Conservation (phyloP, 768 basidiomycete species). For the Trametes elegans region DNA sequence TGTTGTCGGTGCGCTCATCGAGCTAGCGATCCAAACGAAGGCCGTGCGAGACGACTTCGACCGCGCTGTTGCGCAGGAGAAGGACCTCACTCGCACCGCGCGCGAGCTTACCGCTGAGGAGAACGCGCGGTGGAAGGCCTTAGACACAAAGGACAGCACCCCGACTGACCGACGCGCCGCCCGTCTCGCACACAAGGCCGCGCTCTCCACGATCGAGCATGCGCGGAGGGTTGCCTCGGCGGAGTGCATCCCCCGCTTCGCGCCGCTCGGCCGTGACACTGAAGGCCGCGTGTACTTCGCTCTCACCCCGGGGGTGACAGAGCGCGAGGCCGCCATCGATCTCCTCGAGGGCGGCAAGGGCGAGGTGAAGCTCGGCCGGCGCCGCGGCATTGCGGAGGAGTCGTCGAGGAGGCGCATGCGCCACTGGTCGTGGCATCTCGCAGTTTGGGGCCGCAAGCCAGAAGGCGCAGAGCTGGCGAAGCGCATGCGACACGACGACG, state of each 20-base stretch:
- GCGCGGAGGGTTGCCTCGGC: conserved; percentile 48
- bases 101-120: conserved; percentile 55
- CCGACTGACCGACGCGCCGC: conserved; percentile 20
- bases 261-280: conserved; percentile 62
- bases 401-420: conserved; percentile 52
- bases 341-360: conserved; percentile 31
- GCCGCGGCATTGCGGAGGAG: conserved; percentile 36
- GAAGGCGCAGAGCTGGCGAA: conserved; percentile 26
- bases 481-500: conserved; percentile 24
- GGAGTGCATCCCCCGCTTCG: conserved; percentile 51
- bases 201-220: conserved; percentile 50
- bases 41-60: conserved; percentile 61
- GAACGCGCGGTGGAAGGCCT: conserved; percentile 53
- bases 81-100: conserved; percentile 49
- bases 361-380: conserved; percentile 41
- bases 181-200: conserved; percentile 48
- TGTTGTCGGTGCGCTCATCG: conserved; percentile 57
- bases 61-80: conserved; percentile 50
- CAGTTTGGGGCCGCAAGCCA: conserved; percentile 65
- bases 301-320: conserved; percentile 55
- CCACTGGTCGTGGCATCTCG: conserved; percentile 78
- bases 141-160: conserved; percentile 35
- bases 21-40: conserved; percentile 45
- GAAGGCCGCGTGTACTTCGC: conserved; percentile 71
- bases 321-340: conserved; percentile 48